Base-by-base conservation (phyloP, 805 yeast species). In the Kuraishia cidri region DNA sequence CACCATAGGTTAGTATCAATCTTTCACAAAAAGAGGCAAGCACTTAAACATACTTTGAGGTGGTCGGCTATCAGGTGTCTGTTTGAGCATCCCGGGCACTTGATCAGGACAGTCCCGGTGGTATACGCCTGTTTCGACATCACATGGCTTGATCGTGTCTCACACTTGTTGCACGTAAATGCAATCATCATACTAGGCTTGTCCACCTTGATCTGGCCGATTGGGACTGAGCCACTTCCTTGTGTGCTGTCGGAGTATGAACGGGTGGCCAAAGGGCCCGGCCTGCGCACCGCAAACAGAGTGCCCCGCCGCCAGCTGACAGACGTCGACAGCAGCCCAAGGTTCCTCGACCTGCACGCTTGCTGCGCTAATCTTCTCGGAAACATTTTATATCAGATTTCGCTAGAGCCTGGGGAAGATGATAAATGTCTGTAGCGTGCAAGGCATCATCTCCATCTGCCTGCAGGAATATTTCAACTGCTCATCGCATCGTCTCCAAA, bases 31-130 rank as follows among this genome's bases (percentile, higher is more conserved):
- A 25, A 1, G 17, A 18, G 14, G 6, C 27, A 9, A 6, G n/a
- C 9, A n/a, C 15, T 5, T 8, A 18, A n/a, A 52, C 63, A 33
- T 42, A 61, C 67, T 48, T 75, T 79, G 37, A 81, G 57, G 49
- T 81, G 88, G 51, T 90, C 97, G 0, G 97, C 95, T 26, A 90
- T 88, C 48, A 90, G 60, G 51, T 90, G 97, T 42, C 96, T 72
- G 48, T 73, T 79, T 42, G 79, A 69, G 54, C 97, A 90, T 11
- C 87, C 83, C 0, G 97, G 97, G 52, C 97, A 90, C 47, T 85
- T 86, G 16, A 90, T 80, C 32, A 86, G 59, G 3, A 90, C 95
- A 0, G 95, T 79, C 2, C 97, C 97, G 7, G 66, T 61, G 10
- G 79, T 73, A 52, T 90, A 90, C 0, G 96, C 88, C 56, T 90